Evolutionary conservation across 2,329 filamentous ascomycete genomes (phyloP).

Genomic region (Saccharata proteae): DNA sequence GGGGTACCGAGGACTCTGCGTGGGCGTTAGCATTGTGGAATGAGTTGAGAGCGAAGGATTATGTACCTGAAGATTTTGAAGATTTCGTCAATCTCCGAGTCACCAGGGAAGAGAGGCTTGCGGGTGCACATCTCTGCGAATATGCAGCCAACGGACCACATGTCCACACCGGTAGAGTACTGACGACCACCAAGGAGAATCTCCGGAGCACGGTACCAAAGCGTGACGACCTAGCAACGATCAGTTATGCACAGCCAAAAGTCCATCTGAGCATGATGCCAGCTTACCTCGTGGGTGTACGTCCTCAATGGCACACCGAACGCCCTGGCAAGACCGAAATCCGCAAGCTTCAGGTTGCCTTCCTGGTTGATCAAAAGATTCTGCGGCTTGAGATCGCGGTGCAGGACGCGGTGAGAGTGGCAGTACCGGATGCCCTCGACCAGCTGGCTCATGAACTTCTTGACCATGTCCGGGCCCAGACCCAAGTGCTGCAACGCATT

Average conservation of each 20-base stretch:
- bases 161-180: slow-evolving; percentile 88
- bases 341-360: slow-evolving; percentile 79
- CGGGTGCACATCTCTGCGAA: slow-evolving; percentile 95
- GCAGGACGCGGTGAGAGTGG: slow-evolving; percentile 75
- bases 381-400: slow-evolving; percentile 83
- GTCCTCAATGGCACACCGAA: slow-evolving; percentile 85
- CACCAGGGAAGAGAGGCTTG: slow-evolving; percentile 83
- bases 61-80: slow-evolving; percentile 84
- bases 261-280: not conserved
- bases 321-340: slow-evolving; percentile 80
- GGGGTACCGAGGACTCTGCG: slow-evolving; percentile 63
- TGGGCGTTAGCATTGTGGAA: slow-evolving; percentile 10
- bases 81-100: slow-evolving; percentile 88
- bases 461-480: slow-evolving; percentile 68
- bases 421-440: slow-evolving; percentile 78
- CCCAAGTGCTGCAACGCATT: slow-evolving; percentile 54
- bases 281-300: slow-evolving; percentile 69
- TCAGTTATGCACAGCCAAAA: not conserved
- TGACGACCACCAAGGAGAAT: slow-evolving; percentile 83
- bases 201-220: slow-evolving; percentile 87
- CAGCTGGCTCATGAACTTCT: slow-evolving; percentile 86
- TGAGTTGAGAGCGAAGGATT: not conserved
- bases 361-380: slow-evolving; percentile 78
- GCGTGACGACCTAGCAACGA: slow-evolving; percentile 57
- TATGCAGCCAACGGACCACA: slow-evolving; percentile 92